These are phyloP conservation scores for Tolypocladium amazonense DNA, from an alignment of 2,329 filamentous ascomycete genomes.

Conservation along the genomic window DNA sequence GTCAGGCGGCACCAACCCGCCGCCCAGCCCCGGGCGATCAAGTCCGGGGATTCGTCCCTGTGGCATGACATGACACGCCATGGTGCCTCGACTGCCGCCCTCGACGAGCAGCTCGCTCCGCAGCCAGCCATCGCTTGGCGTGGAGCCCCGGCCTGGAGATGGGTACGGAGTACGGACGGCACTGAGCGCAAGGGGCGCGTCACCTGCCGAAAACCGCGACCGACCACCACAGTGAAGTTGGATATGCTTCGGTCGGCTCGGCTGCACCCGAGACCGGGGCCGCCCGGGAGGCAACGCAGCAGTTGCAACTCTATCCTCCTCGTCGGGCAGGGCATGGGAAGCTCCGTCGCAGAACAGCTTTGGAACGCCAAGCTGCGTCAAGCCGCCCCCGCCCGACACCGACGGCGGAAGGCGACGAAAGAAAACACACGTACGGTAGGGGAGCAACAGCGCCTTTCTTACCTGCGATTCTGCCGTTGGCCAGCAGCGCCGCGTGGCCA, in stretches of 20 bases:
- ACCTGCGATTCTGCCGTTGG: background rate
- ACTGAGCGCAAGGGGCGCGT: too few relatives aligned
- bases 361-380: background rate
- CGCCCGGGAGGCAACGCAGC: background rate
- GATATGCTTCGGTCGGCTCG: background rate
- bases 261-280: slow-evolving; percentile 3
- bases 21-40: background rate
- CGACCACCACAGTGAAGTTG: background rate
- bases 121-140: background rate
- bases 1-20: background rate
- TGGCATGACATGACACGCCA: background rate
- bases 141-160: background rate
- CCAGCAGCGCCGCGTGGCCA: background rate
- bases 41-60: background rate
- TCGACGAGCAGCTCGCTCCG: background rate
- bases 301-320: background rate
- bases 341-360: background rate
- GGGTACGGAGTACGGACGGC: background rate
- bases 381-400: background rate
- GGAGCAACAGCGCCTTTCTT: background rate
- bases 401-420: background rate
- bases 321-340: background rate
- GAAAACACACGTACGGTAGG: background rate
- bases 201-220: background rate
- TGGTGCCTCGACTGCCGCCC: background rate